A percentile compares a stretch with the other conserved stretches of the same genome.
phyloP scores from a whole-genome alignment of 2,329 filamentous ascomycete genomes.

The Colletotrichum orbiculare region DNA sequence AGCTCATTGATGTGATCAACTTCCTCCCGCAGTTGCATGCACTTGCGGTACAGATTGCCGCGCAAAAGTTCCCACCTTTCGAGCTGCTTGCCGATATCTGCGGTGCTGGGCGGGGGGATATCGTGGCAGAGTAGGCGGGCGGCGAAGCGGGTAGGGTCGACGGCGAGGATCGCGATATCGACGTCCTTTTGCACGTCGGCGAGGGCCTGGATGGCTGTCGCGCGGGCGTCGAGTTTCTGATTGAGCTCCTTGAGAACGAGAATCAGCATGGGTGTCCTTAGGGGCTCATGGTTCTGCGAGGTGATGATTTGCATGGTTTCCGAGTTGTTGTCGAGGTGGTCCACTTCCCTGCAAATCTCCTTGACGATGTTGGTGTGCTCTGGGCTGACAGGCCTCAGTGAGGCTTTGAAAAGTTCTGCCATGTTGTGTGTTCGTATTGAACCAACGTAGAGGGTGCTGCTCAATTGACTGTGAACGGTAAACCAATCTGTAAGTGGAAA shows the following conservation, averaged over 20 bases:
- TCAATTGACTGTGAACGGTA: no score
- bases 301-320: not conserved
- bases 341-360: conserved; percentile 6
- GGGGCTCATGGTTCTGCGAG: not conserved
- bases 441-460: no score
- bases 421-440: no score
- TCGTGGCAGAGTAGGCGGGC: not conserved
- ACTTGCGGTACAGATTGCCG: no score
- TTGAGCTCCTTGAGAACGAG: conserved; percentile 7
- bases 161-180: not conserved
- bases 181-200: not conserved
- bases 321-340: conserved; percentile 1
- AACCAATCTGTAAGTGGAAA: no score
- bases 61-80: no score
- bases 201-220: not conserved
- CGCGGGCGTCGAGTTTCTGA: not conserved
- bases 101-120: not conserved
- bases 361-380: not conserved
- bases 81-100: no score
- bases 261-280: not conserved
- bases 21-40: no score
- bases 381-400: no score
- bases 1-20: no score
- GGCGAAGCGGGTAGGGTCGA: not conserved
- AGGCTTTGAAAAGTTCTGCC: no score